Evolutionary conservation across 192 early-diverging fungal genomes (phyloP).

Genomic region (Backusella parvicylindrica): DNA sequence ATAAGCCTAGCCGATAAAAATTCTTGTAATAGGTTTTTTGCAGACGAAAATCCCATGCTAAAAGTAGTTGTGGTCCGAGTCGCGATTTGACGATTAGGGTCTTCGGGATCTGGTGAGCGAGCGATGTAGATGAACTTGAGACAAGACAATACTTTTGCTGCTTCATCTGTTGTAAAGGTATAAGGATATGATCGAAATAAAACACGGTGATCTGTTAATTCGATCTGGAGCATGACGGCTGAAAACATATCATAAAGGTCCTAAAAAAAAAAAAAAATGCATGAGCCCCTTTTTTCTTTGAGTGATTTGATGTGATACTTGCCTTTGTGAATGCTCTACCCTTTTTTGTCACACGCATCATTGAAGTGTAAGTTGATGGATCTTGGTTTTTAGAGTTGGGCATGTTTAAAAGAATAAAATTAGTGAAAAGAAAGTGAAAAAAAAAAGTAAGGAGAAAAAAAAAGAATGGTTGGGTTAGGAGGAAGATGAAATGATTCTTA

Average conservation of each 20-base stretch:
- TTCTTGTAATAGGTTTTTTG: slow-evolving; percentile 44
- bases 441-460: not conserved
- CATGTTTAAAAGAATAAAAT: not conserved
- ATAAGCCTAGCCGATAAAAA: slow-evolving; percentile 50
- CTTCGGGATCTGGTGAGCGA: slow-evolving; percentile 43
- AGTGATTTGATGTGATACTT: not conserved
- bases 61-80: slow-evolving; percentile 54
- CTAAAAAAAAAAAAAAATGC: slow-evolving; percentile 15
- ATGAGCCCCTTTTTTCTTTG: not conserved
- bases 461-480: not conserved
- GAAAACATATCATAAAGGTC: slow-evolving; percentile 53
- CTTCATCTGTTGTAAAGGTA: slow-evolving; percentile 55
- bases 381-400: not conserved
- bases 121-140: slow-evolving; percentile 49
- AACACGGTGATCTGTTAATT: slow-evolving; percentile 42
- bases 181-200: slow-evolving; percentile 48
- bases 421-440: not conserved
- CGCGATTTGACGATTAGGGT: slow-evolving; percentile 40
- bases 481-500: not conserved
- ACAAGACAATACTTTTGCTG: slow-evolving; percentile 36
- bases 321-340: slow-evolving; percentile 16
- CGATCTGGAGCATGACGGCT: slow-evolving; percentile 43
- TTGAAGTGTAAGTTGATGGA: slow-evolving; percentile 13
- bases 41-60: slow-evolving; percentile 49
- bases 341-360: slow-evolving; percentile 11